These are phyloP conservation scores for Aspergillus fructus DNA, from an alignment of 2,329 filamentous ascomycete species.

Conservation along the genomic window DNA sequence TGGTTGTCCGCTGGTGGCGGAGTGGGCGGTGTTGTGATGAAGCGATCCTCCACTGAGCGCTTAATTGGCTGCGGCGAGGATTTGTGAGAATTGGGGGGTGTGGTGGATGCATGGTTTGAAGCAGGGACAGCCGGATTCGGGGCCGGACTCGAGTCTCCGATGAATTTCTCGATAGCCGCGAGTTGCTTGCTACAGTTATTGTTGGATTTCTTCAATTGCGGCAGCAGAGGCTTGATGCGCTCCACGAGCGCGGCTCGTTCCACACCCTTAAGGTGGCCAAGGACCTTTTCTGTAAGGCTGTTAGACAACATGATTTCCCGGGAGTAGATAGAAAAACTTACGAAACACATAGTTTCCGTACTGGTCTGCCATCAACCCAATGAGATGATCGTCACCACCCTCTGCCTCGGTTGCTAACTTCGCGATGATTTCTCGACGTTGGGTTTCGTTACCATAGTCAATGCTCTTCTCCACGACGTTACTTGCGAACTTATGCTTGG, in stretches of 20 bases:
- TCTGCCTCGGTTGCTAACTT: conserved; percentile 60
- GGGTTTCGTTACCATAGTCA: conserved; percentile 65
- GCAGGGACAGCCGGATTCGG: conserved; percentile 24
- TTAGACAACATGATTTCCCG: conserved; percentile 25
- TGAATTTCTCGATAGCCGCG: conserved; percentile 60
- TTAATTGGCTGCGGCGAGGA: conserved; percentile 38
- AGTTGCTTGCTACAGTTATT: conserved; percentile 65
- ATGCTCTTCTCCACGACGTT: conserved; percentile 97
- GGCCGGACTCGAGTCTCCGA: conserved; percentile 37
- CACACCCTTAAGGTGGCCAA: conserved; percentile 60
- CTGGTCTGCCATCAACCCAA: conserved; percentile 80
- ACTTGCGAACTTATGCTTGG: conserved; percentile 94
- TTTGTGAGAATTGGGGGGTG: conserved; percentile 41
- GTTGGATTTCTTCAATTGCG: conserved; percentile 58
- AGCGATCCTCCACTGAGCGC: conserved; percentile 45
- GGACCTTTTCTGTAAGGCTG: conserved; percentile 68
- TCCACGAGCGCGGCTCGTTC: conserved; percentile 62
- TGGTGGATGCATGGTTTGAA: conserved; percentile 36
- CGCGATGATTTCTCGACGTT: conserved; percentile 68
- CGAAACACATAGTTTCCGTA: conserved; percentile 97
- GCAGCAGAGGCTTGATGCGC: conserved; percentile 63
- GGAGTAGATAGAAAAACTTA: conserved; percentile 53
- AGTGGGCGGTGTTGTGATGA: conserved; percentile 61
- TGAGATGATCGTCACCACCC: conserved; percentile 68
- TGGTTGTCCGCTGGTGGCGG: conserved; percentile 68